Base-by-base conservation (phyloP, 352 stramenopile species). In the Globisporangium paddicum region DNA sequence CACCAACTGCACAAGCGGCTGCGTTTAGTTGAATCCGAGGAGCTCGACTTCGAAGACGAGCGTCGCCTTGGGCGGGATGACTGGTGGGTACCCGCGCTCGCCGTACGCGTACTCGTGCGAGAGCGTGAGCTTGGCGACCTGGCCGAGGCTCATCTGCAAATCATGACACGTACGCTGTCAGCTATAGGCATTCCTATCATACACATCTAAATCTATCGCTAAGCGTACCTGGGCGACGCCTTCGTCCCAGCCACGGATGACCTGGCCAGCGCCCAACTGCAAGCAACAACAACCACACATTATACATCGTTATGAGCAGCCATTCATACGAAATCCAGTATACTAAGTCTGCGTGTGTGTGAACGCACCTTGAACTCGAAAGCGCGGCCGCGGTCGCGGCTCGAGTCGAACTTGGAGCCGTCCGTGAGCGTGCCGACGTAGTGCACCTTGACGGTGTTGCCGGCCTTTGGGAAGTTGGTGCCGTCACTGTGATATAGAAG, bases 31-130 rank as follows among this genome's bases (percentile, higher is more conserved):
- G 67, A 90, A 93, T 42, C 73, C 86, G 57, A 93, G 58, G 46
- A 98, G 74, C 72, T 98, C 93, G 45, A 98, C 89, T 62, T 97
- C 93, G 72, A 98, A 98, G 48, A 95, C 83, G 44, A 98, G 73
- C 68, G 91, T 95, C 47, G 95, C 89, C 66, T 96, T 95, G 47
- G 90, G 88, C 34, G 93, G 91, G 61, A 98, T 96, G 50, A 92
- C 72, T 45, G 90, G 90, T 13, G 87, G 86, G 53, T 96, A 92
- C 35, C 95, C 93, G 42, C 75, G 60, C 58, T 82, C 78, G 40
- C 96, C 96, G 68, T 99, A 99, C 26, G 89, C 96, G 76, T 96
- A 98, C 68, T 98, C 90, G 52, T 81, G 77, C n/a, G 95, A 86
- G 58, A 98, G 93, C 52, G 81, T 80, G 26, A 99, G 79, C 60